Evolutionary conservation across 495 filamentous ascomycete genomes (phyloP).

Genomic region (Hypomontagnella submonticulosa): DNA sequence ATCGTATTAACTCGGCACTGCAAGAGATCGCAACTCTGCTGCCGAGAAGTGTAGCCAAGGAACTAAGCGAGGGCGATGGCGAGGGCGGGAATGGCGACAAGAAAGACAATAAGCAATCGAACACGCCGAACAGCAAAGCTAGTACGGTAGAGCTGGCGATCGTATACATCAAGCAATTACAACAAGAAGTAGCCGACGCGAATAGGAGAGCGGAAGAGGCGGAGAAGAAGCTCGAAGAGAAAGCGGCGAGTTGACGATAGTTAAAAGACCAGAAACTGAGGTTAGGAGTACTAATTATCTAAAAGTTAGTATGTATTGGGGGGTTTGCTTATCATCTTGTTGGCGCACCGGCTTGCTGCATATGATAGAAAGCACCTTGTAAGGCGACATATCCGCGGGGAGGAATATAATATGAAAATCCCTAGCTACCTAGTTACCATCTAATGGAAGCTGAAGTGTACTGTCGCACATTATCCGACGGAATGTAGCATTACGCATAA

Average conservation of each 20-base stretch:
- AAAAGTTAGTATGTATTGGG: conserved; percentile 21
- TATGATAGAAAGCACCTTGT: conserved; percentile 20
- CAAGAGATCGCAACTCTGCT: conserved; percentile 90
- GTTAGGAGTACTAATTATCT: conserved; percentile 2
- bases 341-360: conserved; percentile 21
- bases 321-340: conserved; percentile 1
- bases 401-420: conserved; percentile 33
- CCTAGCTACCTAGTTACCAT: conserved; percentile 27
- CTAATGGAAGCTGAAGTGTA: conserved; percentile 35
- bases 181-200: conserved; percentile 76
- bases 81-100: conserved; percentile 59
- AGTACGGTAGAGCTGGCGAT: conserved; percentile 96
- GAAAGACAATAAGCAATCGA: conserved; percentile 55
- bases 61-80: conserved; percentile 46
- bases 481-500: conserved; percentile 8
- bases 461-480: conserved; percentile 9
- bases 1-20: conserved; percentile 93
- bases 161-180: conserved; percentile 88
- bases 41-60: conserved; percentile 62
- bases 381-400: conserved; percentile 11
- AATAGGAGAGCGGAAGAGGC: conserved; percentile 71
- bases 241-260: conserved; percentile 28
- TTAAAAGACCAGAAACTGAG: conserved; percentile 9
- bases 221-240: conserved; percentile 64
- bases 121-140: conserved; percentile 83